A percentile compares a stretch with the other conserved stretches of the same genome.
Evolutionary conservation across 495 filamentous ascomycete species (phyloP).

Genomic region (Daldinia loculata): DNA sequence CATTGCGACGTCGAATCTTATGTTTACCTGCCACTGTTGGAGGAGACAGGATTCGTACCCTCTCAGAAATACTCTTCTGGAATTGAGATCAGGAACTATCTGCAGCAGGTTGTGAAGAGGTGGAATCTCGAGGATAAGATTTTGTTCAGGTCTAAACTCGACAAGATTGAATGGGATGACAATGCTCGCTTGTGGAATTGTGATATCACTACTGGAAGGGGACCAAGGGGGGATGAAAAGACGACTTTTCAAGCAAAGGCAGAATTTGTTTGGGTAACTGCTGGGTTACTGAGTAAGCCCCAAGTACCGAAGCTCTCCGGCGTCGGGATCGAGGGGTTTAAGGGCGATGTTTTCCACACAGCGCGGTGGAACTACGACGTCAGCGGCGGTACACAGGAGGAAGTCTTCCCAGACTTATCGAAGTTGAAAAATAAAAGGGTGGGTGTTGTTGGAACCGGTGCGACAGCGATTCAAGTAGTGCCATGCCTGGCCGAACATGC

Average conservation of each 20-base stretch:
- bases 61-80: conserved; percentile 55
- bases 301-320: conserved; percentile 55
- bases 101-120: conserved; percentile 50
- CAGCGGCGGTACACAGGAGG: conserved; percentile 62
- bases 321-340: conserved; percentile 55
- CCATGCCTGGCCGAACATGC: conserved; percentile 60
- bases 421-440: conserved; percentile 61
- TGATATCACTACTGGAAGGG: conserved; percentile 48
- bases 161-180: conserved; percentile 56
- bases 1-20: conserved; percentile 63
- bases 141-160: conserved; percentile 55
- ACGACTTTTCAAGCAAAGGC: conserved; percentile 44
- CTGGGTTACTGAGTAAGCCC: conserved; percentile 54
- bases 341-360: conserved; percentile 62
- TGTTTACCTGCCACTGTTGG: conserved; percentile 64
- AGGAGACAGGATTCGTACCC: conserved; percentile 67
- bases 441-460: conserved; percentile 64
- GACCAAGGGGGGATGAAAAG: conserved; percentile 44
- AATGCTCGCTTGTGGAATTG: conserved; percentile 52
- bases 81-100: conserved; percentile 57
- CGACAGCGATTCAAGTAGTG: conserved; percentile 62
- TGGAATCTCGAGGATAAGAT: conserved; percentile 57
- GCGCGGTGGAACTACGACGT: conserved; percentile 61
- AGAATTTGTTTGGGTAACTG: conserved; percentile 50
- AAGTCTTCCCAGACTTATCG: conserved; percentile 49